Base-by-base conservation (phyloP, 2,329 filamentous ascomycete species). In the Cucurbitaria berberidis region DNA sequence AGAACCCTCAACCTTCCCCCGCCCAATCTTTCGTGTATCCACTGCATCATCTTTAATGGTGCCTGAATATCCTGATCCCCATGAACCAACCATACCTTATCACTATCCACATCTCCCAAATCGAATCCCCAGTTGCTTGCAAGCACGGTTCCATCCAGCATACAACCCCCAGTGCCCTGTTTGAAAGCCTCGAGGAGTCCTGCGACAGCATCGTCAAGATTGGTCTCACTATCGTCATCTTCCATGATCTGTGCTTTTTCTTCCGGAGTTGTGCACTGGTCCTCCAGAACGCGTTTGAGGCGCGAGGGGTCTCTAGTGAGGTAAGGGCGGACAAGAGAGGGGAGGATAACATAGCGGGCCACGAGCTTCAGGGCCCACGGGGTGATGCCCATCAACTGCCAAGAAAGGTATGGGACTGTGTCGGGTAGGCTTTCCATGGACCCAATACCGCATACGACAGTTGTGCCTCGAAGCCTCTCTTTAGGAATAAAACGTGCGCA, bases 401-500 rank as follows among this genome's bases (percentile, higher is more conserved):
- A 43, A 50, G 42, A 24, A 35, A 47, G 21, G 53, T 29, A 26
- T 53, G 60, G 48, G 44, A 16, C 6, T 41, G 39, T 41, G 21
- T 62, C 36, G 50, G 15, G 10, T 41, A 54, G 11, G 60, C 48
- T 5, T n/a, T 67, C 62, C 9, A 64, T 47, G 16, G 60, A 55
- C 26, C 55, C 62, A 40, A 67, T 65, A 15, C 63, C 58, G 8
- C 57, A 60, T 10, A 67, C 60, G 6, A 67, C 52, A 5, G 55
- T 55, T 4, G 53, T 58, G n/a, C 49, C 53, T 9, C 51, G 53
- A 10, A 69, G 48, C 5, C 65, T 56, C 19, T 53, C 55, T 29
- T 47, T 48, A 15, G 76, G 70, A 5, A 81, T 59, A 4, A 54
- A 53, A 26, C 70, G 63, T 15, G 77, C 76, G 56, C 78, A 82